Base-by-base conservation (phyloP, 2,329 filamentous ascomycete species). In the Trichoderma citrinoviride region DNA sequence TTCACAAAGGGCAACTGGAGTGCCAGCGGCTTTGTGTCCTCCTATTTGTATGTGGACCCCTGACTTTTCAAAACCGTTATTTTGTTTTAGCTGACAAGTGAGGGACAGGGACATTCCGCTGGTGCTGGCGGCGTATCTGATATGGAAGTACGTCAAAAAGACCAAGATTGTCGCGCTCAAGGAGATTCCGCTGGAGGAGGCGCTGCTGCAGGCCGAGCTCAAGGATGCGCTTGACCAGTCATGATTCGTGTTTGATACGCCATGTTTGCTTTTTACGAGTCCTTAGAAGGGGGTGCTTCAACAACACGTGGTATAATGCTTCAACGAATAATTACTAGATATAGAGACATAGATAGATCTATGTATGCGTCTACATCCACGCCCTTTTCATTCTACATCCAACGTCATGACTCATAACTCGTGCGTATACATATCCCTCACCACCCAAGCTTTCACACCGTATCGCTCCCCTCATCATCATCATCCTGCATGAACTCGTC, bases 61-160 rank as follows among this genome's bases (percentile, higher is more conserved):
- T 5, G n/a, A n/a, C n/a, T 7, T 46, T 10, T 6, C 12, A 17
- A 46, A 19, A 65, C 70, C 52, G 5, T 55, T 7, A 23, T 46
- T 15, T 12, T 1, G n/a, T 7, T 1, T 47, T 0, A 5, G 23
- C 5, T 60, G 7, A 71, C 75, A n/a, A n/a, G n/a, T 0, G 6
- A 5, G 21, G 29, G 12, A 10, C 57, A 87, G 85, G 61, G 84
- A 87, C 65, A 86, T 88, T 37, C 84, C 85, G 1, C 79, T 89
- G 8, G 85, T 89, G 0, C 68, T 84, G 1, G 73, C 71, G 8
- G 82, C 84, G 8, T 91, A 84, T 70, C 67, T 82, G 14, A 81
- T 85, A 52, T 91, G 88, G 85, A 91, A 92, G 74, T 74, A 87
- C 41, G 77, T 83, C 71, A 90, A 89, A 72, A 83, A 85, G 68